Evolutionary conservation across 148 eudicot genomes (phyloP), one percentile per base, ranked within the genome.

Genomic region (Fagopyrum homotropicum): DNA sequence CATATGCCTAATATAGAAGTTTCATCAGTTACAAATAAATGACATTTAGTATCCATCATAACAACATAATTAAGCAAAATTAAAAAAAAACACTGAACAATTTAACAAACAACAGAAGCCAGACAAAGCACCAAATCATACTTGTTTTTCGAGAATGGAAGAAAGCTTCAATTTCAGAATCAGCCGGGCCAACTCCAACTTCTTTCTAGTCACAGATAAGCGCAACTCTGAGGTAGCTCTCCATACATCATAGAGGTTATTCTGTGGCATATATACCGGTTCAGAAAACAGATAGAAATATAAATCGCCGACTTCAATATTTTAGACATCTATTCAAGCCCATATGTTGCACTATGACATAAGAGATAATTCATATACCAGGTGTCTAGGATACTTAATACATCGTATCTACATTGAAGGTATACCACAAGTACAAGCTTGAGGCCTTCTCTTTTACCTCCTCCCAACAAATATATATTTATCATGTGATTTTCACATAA

Each of bases 221-320:
- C 81, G 82, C 86, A 94, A 82, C 57, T 85, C 85, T 10, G 88
- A 81, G 47, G 80, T 94, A 61, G 85, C 74, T 81, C 73, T 78
- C 90, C 93, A 90, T 16, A 95, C 90, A 83, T 81, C 84, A 73
- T 85, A 90, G 45, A 94, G 89, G 75, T 81, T 89, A 84, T 81
- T 87, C 98, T 94, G 40, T 35, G 66, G 69, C n/a, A 63, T 63
- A 11, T 3, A 63, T 63, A 63, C 45, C 30, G 45, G 35, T n/a
- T 63, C 45, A 63, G 69, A 63, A 10, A 7, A 63, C 69, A 63
- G 15, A 12, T 63, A 29, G 30, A 63, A 63, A 30, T 30, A 30
- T 30, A 63, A 63, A 35, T 57, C 22, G 35, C 63, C 8, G 30
- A 49, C 11, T 8, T 8, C 3, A 49, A 49, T 8, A 49, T 49